Percentiles rank a stretch among this genome's conserved stretches.
Conservation (phyloP, 2,329 filamentous ascomycete species). For the Plenodomus biglobosus region DNA sequence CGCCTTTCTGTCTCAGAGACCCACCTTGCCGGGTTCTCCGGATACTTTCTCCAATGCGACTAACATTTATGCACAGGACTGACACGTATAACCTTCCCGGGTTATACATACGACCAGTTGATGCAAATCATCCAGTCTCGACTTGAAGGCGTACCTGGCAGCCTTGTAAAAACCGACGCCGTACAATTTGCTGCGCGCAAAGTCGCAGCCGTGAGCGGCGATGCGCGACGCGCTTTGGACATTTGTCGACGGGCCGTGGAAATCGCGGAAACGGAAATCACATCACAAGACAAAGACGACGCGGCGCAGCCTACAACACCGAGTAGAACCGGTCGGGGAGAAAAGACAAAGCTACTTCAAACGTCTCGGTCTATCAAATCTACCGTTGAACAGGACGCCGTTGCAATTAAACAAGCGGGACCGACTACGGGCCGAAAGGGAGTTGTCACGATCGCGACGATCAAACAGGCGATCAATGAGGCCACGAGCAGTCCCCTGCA, state of each 20-base stretch:
- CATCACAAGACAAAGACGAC: constrained; percentile 34
- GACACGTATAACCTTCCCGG: constrained; percentile 93
- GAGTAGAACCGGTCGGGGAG: constrained; percentile 56
- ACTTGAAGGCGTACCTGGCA: constrained; percentile 80
- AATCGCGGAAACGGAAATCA: constrained; percentile 77
- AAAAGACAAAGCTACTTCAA: constrained; percentile 32
- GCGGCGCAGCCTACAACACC: constrained; percentile 59
- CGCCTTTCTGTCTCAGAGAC: constrained; percentile 14
- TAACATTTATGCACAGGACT: constrained; percentile 56
- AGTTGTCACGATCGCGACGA: constrained; percentile 85
- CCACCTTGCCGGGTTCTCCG: constrained; percentile 17
- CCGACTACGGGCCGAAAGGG: constrained; percentile 36
- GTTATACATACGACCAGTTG: constrained; percentile 94
- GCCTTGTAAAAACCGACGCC: constrained; percentile 89
- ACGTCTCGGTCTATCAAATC: constrained; percentile 18
- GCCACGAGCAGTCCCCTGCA: constrained; percentile 91
- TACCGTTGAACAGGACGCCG: constrained; percentile 23
- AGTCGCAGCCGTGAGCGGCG: constrained; percentile 93
- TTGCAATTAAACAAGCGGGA: constrained; percentile 28
- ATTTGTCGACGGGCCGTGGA: constrained; percentile 96
- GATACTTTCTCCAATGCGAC: constrained; percentile 25
- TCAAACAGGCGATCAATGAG: constrained; percentile 93
- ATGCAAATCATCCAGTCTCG: constrained; percentile 98
- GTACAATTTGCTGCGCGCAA: constrained; percentile 96
- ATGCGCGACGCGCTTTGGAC: constrained; percentile 87